Percentiles rank a stretch among this genome's conserved stretches.
phyloP scores from a whole-genome alignment of 805 yeast species.

The Saturnispora sanitii region DNA sequence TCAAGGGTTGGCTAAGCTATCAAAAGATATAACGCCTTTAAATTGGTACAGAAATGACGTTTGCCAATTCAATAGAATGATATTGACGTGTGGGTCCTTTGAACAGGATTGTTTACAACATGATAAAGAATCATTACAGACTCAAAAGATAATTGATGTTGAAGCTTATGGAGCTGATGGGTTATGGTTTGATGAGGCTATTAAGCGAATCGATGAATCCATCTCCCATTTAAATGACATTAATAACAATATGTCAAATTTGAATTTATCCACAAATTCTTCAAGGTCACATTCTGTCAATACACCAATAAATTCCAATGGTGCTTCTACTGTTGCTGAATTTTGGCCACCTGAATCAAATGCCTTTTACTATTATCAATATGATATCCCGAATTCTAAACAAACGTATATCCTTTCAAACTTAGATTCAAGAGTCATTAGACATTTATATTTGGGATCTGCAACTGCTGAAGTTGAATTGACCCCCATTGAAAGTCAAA shows the following conservation, averaged over 20 bases:
- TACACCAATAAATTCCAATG: too few relatives aligned
- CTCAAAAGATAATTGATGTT: constrained; percentile 47
- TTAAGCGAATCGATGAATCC: constrained; percentile 40
- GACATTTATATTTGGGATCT: constrained; percentile 5
- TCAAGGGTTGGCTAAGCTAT: constrained; percentile 38
- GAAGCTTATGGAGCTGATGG: constrained; percentile 53
- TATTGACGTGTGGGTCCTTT: constrained; percentile 54
- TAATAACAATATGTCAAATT: neutral
- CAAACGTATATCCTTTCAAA: constrained; percentile 63
- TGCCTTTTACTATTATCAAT: constrained; percentile 65
- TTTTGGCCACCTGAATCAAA: constrained; percentile 25
- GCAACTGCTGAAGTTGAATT: constrained; percentile 2
- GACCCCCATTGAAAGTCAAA: neutral
- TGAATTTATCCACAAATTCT: neutral
- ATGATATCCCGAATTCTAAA: constrained; percentile 47
- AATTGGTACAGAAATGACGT: constrained; percentile 55
- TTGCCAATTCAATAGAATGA: constrained; percentile 65
- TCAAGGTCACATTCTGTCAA: neutral
- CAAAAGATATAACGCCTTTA: constrained; percentile 10
- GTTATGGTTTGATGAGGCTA: constrained; percentile 43
- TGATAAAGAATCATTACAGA: constrained; percentile 48
- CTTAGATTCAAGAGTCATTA: constrained; percentile 59
- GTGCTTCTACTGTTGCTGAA: constrained; percentile 15
- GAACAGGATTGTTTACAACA: constrained; percentile 42
- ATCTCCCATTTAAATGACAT: constrained; percentile 30